A percentile compares a stretch with the other conserved stretches of the same genome.
phyloP scores from a whole-genome alignment of 2,329 filamentous ascomycete genomes.

The Bipolaris bicolor region DNA sequence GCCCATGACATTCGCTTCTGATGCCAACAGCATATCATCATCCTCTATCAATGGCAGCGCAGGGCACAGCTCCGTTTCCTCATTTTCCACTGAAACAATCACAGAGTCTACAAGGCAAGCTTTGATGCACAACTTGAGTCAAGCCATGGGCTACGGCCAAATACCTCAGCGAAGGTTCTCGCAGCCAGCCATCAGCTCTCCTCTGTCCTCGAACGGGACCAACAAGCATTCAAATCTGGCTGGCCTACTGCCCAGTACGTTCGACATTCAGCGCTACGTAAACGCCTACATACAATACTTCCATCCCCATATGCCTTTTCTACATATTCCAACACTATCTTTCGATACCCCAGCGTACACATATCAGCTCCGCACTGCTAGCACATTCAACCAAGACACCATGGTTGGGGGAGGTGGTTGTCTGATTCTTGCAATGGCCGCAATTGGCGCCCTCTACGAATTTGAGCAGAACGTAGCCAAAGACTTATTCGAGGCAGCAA shows the following conservation, averaged over 20 bases:
- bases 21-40: constrained; percentile 66
- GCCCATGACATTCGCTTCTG: constrained; percentile 71
- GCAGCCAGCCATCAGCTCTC: constrained; percentile 62
- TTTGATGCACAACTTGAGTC: constrained; percentile 65
- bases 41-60: constrained; percentile 73
- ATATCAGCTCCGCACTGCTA: constrained; percentile 63
- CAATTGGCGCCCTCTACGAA: constrained; percentile 87
- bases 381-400: constrained; percentile 60
- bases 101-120: constrained; percentile 70
- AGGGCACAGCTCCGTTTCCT: constrained; percentile 64
- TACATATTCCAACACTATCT: constrained; percentile 88
- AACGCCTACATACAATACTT: constrained; percentile 89
- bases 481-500: constrained; percentile 88
- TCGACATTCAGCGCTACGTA: constrained; percentile 88
- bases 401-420: constrained; percentile 82
- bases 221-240: constrained; percentile 52
- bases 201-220: constrained; percentile 50
- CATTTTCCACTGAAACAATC: constrained; percentile 68
- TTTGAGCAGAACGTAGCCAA: constrained; percentile 78
- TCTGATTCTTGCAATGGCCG: constrained; percentile 84
- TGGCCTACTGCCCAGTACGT: constrained; percentile 74
- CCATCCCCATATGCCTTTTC: constrained; percentile 92
- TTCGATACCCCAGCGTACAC: constrained; percentile 79
- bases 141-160: constrained; percentile 61
- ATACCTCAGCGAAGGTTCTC: constrained; percentile 62